Percentiles rank a stretch among this genome's conserved stretches.
phyloP scores from a whole-genome alignment of 2,329 filamentous ascomycete species.

The Ophiostoma himal-ulmi region DNA sequence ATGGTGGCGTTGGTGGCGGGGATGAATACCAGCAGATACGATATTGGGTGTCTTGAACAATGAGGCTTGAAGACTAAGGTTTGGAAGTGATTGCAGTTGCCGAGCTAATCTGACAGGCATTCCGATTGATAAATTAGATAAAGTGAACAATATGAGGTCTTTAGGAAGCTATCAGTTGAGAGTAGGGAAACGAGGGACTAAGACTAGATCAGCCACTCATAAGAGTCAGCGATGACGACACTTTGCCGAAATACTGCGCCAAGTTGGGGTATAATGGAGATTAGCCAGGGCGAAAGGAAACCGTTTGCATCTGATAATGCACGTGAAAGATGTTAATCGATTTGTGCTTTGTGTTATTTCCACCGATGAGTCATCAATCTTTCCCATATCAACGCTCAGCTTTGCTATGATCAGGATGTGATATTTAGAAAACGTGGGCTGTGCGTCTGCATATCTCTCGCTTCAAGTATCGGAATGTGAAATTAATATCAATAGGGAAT shows the following conservation, averaged over 20 bases:
- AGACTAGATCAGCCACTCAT: background rate
- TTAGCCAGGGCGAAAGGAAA: background rate
- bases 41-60: background rate
- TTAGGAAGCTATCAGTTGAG: background rate
- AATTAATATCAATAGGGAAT: no score
- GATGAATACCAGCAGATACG: background rate
- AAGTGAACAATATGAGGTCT: background rate
- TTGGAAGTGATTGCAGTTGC: background rate
- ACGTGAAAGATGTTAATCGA: background rate
- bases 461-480: no score
- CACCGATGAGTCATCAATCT: background rate
- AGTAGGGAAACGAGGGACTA: background rate
- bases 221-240: background rate
- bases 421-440: no score
- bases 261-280: background rate
- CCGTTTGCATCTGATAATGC: slow-evolving; percentile 3
- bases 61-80: background rate
- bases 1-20: background rate
- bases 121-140: background rate
- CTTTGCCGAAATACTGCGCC: background rate
- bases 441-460: no score
- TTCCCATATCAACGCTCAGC: background rate
- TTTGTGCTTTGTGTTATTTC: background rate
- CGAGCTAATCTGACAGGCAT: background rate
- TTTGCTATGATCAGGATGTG: background rate